phyloP scores from a whole-genome alignment of 192 early-diverging fungal species.

The Dimargaris xerosporica region DNA sequence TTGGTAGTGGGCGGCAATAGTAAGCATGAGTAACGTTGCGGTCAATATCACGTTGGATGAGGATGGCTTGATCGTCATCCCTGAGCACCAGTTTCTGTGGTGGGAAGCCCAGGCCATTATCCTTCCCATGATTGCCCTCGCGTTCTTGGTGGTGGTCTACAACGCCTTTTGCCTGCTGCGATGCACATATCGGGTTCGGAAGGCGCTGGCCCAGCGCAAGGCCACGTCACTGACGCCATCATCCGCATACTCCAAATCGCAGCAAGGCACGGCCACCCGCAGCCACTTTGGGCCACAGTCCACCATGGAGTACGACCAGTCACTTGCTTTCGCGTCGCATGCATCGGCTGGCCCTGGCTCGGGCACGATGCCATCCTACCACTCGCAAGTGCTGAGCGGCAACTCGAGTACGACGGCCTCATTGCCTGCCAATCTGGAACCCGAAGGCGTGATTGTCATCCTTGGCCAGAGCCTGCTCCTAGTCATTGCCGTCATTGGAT shows the following conservation, averaged over 20 bases:
- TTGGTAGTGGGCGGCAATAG: no score
- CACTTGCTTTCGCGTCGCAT: background rate
- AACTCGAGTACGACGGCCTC: background rate
- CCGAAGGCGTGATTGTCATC: background rate
- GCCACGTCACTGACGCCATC: background rate
- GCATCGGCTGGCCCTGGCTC: background rate
- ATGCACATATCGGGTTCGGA: background rate
- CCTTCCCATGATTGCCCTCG: background rate
- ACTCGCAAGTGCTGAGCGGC: background rate
- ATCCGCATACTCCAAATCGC: background rate
- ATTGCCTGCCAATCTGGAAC: background rate
- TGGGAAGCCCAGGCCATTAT: background rate
- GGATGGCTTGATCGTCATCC: no score
- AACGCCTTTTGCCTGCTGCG: background rate
- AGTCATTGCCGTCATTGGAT: background rate
- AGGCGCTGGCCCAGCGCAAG: background rate
- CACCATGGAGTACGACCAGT: background rate
- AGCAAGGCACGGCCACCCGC: background rate
- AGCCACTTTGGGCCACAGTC: background rate
- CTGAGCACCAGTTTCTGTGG: background rate
- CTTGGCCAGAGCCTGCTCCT: background rate
- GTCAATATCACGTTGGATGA: no score
- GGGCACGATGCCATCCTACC: background rate
- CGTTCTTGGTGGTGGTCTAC: background rate
- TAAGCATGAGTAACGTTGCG: no score